A percentile compares a stretch with the other conserved stretches of the same genome.
Evolutionary conservation across 345 rosid species (phyloP).

Genomic region (Corymbia maculata): DNA sequence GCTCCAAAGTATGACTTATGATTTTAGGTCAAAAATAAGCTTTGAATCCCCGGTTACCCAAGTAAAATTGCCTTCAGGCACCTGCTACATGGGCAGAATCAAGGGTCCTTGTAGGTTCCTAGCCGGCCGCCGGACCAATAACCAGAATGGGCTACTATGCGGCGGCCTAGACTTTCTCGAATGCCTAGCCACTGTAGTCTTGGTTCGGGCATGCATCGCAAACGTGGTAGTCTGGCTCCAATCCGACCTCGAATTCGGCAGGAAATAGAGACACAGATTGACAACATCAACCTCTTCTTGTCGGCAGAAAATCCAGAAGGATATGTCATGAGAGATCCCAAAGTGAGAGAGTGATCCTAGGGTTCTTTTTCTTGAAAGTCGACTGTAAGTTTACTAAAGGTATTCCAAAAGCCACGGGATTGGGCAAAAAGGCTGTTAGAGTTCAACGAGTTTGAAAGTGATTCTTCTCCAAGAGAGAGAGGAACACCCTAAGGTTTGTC

Average conservation of each 20-base stretch:
- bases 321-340: not conserved
- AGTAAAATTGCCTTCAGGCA: not conserved
- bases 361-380: not conserved
- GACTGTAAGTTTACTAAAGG: not conserved
- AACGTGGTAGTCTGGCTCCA: not conserved
- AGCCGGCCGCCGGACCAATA: not conserved
- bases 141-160: not conserved
- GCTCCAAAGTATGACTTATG: not conserved
- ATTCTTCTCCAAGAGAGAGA: not conserved
- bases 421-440: not conserved
- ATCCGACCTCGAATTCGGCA: not conserved
- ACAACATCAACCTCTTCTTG: not conserved
- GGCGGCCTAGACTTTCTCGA: not conserved
- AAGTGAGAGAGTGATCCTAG: not conserved
- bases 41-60: not conserved
- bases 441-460: not conserved
- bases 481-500: not conserved
- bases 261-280: not conserved
- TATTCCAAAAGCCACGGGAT: not conserved
- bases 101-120: not conserved
- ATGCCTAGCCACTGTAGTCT: not conserved
- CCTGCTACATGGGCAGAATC: not conserved
- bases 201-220: not conserved
- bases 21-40: not conserved
- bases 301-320: not conserved